A percentile compares a stretch with the other conserved stretches of the same genome.
These are phyloP conservation scores for Immersiella caudata DNA, from an alignment of 495 filamentous ascomycete species.

Conservation along the genomic window DNA sequence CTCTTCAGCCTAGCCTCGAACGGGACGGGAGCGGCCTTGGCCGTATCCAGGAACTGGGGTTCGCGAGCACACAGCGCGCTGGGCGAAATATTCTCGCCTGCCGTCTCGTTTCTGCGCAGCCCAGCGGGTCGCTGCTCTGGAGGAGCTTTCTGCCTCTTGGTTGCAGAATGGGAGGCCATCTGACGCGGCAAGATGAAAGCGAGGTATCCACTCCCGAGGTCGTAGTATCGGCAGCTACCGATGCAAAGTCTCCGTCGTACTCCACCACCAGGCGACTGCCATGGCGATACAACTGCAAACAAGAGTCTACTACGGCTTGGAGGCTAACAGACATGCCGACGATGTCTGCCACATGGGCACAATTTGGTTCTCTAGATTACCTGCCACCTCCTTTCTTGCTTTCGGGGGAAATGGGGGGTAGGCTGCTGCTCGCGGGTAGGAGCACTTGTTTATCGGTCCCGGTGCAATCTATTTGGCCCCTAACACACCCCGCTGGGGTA, in stretches of 20 bases:
- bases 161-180: slow-evolving; percentile 1
- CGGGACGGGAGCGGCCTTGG: slow-evolving; percentile 24
- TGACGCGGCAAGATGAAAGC: slow-evolving; percentile 13
- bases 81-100: slow-evolving; percentile 15
- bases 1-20: slow-evolving; percentile 34
- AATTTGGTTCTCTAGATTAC: slow-evolving; percentile 33
- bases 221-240: slow-evolving; percentile 36
- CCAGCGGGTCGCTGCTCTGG: not conserved
- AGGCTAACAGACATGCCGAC: slow-evolving; percentile 23
- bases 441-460: slow-evolving; percentile 31
- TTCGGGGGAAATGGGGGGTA: slow-evolving; percentile 18
- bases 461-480: slow-evolving; percentile 35
- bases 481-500: slow-evolving; percentile 27
- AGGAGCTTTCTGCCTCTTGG: slow-evolving; percentile 1
- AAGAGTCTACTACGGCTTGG: slow-evolving; percentile 9
- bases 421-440: slow-evolving; percentile 18
- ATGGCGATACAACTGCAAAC: slow-evolving; percentile 26
- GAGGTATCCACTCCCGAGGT: slow-evolving; percentile 16
- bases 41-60: slow-evolving; percentile 34
- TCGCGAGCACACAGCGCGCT: slow-evolving; percentile 5
- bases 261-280: slow-evolving; percentile 24
- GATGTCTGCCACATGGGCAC: slow-evolving; percentile 26
- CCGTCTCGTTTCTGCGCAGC: slow-evolving; percentile 27
- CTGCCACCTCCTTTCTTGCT: slow-evolving; percentile 15
- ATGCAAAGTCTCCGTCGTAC: slow-evolving; percentile 35